Base-by-base conservation (phyloP, 2,329 filamentous ascomycete genomes). In the Achaetomium macrosporum region DNA sequence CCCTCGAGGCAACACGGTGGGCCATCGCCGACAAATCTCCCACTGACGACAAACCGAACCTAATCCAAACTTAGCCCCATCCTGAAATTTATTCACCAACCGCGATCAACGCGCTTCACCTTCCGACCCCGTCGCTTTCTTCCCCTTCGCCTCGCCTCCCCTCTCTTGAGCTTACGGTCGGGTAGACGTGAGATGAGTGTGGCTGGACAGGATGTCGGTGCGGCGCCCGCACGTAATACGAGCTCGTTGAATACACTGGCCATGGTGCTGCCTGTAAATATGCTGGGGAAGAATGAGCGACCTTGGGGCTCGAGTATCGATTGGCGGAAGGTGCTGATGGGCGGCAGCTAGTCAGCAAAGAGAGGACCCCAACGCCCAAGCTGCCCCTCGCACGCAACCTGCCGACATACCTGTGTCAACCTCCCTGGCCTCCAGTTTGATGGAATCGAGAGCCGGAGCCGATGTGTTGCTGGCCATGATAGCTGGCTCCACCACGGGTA, bases 381-480 rank as follows among this genome's bases (percentile, higher is more conserved):
- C n/a, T n/a, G n/a, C n/a, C n/a, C n/a, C n/a, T n/a, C n/a, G n/a
- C n/a, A n/a, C n/a, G n/a, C n/a, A n/a, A 25, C 4, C 40, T 42
- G 19, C 16, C 16, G 7, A 16, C 45, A 53, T 49, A 45, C 45
- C 51, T 40, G 41, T 17, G n/a, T 53, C 46, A 20, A 36, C n/a
- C 5, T 45, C 46, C 11, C 30, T n/a, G 19, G 49, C 45, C 16
- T 49, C 46, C 8, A 11, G 6, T 8, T 46, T 45, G 35, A 9
- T 10, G 7, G 51, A 41, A 1, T 30, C 37, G 10, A 47, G 19
- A 16, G 30, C 31, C 7, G 43, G 50, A 1, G 51, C 35, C n/a
- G 51, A 50, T 3, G 42, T 50, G 35, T 10, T 42, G 16, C 37
- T 30, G 12, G 47, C 16, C 35, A 54, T 42, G 16, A 16, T 13